Percentiles rank a stretch among this genome's conserved stretches.
Conservation (phyloP, 192 early-diverging fungal species). For the Chytriomyces sp. region DNA sequence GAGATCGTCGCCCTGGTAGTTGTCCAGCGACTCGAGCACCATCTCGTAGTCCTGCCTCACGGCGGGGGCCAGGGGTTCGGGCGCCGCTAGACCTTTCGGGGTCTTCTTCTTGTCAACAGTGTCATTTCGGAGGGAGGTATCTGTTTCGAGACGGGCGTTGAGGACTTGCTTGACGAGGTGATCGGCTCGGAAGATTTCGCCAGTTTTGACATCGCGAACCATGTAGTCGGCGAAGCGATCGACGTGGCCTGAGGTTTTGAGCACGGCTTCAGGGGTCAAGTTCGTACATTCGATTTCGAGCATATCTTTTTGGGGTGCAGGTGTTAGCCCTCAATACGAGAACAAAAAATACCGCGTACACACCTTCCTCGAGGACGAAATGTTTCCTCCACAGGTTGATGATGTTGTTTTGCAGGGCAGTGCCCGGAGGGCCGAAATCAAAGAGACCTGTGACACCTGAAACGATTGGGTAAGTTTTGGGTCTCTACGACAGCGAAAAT, state of each 20-base stretch:
- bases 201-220: constrained; percentile 89
- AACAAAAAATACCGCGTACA: no score
- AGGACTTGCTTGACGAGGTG: constrained; percentile 95
- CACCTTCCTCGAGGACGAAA: constrained; percentile 99
- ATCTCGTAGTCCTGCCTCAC: constrained; percentile 74
- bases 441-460: constrained; percentile 95
- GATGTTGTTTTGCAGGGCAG: constrained; percentile 90
- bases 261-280: constrained; percentile 92
- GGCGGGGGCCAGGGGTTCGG: constrained; percentile 63
- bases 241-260: constrained; percentile 98
- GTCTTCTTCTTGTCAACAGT: constrained; percentile 70
- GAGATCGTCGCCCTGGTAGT: constrained; percentile 86
- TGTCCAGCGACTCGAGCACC: constrained; percentile 92
- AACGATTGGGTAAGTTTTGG: neutral
- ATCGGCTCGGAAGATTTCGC: constrained; percentile 96
- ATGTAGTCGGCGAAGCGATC: constrained; percentile 99
- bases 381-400: constrained; percentile 89
- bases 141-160: constrained; percentile 85
- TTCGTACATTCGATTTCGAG: constrained; percentile 98
- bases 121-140: constrained; percentile 48
- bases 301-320: no score
- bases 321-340: no score
- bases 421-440: constrained; percentile 98
- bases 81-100: constrained; percentile 56
- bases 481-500: neutral